A percentile compares a stretch with the other conserved stretches of the same genome.
phyloP scores from a whole-genome alignment of 1,284 basidiomycete genomes.

The Ustilago loliicola region DNA sequence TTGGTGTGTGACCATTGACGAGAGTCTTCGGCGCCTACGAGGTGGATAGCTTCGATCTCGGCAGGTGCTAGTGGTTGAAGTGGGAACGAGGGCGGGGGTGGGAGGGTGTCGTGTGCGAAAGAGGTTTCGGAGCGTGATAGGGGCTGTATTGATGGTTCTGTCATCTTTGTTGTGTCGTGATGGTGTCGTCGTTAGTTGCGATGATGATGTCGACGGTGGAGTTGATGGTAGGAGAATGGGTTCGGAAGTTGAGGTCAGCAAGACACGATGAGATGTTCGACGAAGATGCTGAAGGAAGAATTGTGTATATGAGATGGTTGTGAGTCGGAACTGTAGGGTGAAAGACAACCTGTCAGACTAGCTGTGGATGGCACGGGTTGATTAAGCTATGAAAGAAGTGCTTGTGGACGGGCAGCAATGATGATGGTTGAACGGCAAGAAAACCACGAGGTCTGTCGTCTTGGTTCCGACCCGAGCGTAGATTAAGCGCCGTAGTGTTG shows the following conservation, averaged over 20 bases:
- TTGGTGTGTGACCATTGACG: constrained; percentile 33
- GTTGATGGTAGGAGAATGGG: neutral
- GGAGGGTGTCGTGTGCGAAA: constrained; percentile 12
- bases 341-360: too few species aligned
- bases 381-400: too few species aligned
- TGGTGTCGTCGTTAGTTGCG: neutral
- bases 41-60: constrained; percentile 34
- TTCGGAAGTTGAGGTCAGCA: constrained; percentile 3
- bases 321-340: neutral
- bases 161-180: constrained; percentile 10
- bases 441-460: neutral
- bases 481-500: neutral
- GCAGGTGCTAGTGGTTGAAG: constrained; percentile 28
- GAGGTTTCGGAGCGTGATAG: constrained; percentile 2
- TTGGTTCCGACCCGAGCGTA: neutral
- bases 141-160: constrained; percentile 27
- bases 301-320: constrained; percentile 13
- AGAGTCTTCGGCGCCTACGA: constrained; percentile 43
- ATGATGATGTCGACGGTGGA: neutral
- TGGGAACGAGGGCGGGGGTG: constrained; percentile 7
- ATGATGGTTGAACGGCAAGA: neutral
- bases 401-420: too few species aligned
- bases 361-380: too few species aligned
- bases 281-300: neutral
- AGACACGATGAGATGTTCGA: neutral